Percentiles rank a stretch among this genome's conserved stretches.
Evolutionary conservation across 305 asterid genomes (phyloP).

Genomic region (Fraxinus sp.): DNA sequence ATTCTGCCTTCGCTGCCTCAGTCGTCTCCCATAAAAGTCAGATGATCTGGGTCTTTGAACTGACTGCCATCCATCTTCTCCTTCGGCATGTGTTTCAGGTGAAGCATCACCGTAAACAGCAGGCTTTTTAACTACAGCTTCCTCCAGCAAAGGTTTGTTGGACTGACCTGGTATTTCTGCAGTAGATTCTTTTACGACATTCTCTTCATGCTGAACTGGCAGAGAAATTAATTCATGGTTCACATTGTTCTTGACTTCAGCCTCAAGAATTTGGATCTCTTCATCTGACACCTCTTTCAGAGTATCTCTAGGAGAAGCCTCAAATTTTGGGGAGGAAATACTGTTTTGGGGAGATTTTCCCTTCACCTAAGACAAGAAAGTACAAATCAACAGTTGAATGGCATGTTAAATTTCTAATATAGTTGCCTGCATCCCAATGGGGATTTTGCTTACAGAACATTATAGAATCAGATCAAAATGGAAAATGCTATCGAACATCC

Average conservation of each 20-base stretch:
- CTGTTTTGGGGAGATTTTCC: constrained; percentile 60
- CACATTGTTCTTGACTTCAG: constrained; percentile 37
- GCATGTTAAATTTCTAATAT: not conserved
- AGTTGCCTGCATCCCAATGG: not conserved
- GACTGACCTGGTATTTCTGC: constrained; percentile 40
- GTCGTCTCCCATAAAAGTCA: constrained; percentile 62
- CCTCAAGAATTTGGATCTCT: constrained; percentile 43
- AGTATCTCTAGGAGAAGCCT: constrained; percentile 40
- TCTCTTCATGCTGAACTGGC: constrained; percentile 46
- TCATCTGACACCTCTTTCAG: constrained; percentile 48
- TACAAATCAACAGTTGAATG: constrained; percentile 14
- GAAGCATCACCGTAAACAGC: constrained; percentile 40
- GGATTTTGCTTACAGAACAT: not conserved
- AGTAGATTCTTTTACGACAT: constrained; percentile 36
- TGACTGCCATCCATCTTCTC: constrained; percentile 97
- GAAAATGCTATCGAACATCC: not conserved
- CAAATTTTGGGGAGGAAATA: constrained; percentile 48
- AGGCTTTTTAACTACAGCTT: constrained; percentile 35
- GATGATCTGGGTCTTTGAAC: constrained; percentile 91
- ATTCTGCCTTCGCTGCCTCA: constrained; percentile 73
- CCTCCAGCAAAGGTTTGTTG: constrained; percentile 40
- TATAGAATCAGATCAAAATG: not conserved
- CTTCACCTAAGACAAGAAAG: constrained; percentile 56
- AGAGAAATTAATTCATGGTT: constrained; percentile 32
- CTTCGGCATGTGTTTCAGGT: constrained; percentile 67